phyloP scores from a whole-genome alignment of 1,284 basidiomycete genomes.

The Malassezia furfur region DNA sequence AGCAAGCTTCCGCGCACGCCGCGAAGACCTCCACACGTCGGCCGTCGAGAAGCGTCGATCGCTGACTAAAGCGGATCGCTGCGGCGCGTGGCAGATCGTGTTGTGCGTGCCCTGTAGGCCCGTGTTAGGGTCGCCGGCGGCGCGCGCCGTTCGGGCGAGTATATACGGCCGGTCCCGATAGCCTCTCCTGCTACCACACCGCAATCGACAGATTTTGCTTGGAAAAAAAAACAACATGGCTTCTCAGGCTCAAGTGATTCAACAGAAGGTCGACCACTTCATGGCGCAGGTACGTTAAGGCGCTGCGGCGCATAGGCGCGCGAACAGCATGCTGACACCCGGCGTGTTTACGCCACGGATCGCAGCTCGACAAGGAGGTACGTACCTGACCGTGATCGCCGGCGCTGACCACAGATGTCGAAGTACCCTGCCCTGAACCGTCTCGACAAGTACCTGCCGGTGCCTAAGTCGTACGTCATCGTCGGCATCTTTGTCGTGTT shows the following conservation, averaged over 20 bases:
- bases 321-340: conserved; percentile 2
- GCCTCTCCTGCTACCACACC: not conserved
- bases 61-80: not conserved
- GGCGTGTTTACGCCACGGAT: conserved; percentile 6
- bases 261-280: conserved; percentile 46
- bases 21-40: not conserved
- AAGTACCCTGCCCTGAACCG: conserved; percentile 63
- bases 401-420: conserved; percentile 56
- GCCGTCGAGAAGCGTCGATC: conserved; percentile 3
- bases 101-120: not conserved
- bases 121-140: not conserved
- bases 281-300: conserved; percentile 40
- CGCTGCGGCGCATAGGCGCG: not conserved
- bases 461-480: conserved; percentile 86
- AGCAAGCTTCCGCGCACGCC: too few relatives aligned
- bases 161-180: conserved; percentile 3
- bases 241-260: conserved; percentile 25
- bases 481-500: conserved; percentile 61
- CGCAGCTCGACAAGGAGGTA: conserved; percentile 88
- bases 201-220: not conserved
- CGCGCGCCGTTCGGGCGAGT: not conserved
- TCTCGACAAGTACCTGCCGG: conserved; percentile 76
- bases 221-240: conserved; percentile 12
- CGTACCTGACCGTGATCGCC: conserved; percentile 23
- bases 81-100: not conserved